Evolutionary conservation across 208 protist genomes (phyloP), one percentile per base, ranked within the genome.

Genomic region (Tritrichomonas musculus): DNA sequence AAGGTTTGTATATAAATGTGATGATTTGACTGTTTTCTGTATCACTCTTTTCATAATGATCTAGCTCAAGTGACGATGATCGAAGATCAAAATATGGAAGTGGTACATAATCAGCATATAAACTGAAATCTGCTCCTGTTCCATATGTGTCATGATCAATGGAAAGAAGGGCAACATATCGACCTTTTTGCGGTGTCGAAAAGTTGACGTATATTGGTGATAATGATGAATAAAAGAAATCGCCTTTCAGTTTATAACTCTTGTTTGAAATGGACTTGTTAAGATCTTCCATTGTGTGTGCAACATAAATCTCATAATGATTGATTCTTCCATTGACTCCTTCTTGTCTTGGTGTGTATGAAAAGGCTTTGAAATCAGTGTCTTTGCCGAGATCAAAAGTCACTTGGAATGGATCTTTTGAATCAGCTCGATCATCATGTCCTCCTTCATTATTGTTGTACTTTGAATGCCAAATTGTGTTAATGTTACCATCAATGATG

Each of bases 321-420:
- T 82, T 50, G 17, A 82, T 50, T 20, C 47, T 50, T 0, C 73
- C 73, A 39, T 82, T 82, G 3, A n/a, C 41, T 4, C 8, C 41
- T 47, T 27, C 39, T 82, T 82, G 33, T 82, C 73, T 82, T 82
- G 73, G 73, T 82, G 33, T 82, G 73, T 82, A 50, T 47, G 73
- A 82, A 39, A 82, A 82, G 11, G 73, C 73, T 4, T 17, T 39
- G 22, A 82, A 47, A 17, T 9, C 0, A 4, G 1, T 4, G 0
- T n/a, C 14, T 30, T 44, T 0, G 41, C 73, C 73, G 1, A 82
- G 1, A 82, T 82, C 41, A 27, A 82, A 50, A 1, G 30, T 41
- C 14, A 82, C 30, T 30, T 20, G 8, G 41, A 82, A 82, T 82
- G 73, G 73, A 82, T 82, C 73, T n/a, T 0, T 53, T 3, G 44